Evolutionary conservation across 2,329 filamentous ascomycete species (phyloP), one percentile per base, ranked within the genome.

Genomic region (Cryphonectria parasitica): DNA sequence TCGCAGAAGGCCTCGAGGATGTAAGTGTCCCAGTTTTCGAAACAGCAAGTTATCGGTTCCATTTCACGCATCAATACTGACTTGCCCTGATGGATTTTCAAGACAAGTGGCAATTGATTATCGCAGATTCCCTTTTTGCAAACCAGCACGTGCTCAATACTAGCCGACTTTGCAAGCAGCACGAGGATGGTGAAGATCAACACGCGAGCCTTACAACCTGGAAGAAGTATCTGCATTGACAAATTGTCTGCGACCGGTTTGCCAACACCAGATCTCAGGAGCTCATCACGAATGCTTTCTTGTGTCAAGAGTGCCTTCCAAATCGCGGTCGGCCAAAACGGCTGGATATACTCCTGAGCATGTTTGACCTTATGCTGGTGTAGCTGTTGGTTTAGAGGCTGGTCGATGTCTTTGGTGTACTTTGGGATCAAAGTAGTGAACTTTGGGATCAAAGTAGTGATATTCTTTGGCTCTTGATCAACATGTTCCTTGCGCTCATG

Each of bases 141-240:
- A 17, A 0, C 3, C 11, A 69, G 28, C 6, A 61, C 52, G 39
- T 69, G 68, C 8, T 52, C 28, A 10, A 69, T 34, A 10, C 31
- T 7, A 8, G 7, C 10, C 0, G 56, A 3, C 39, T 41, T 5
- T 10, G 28, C 39, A 0, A 60, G 1, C 8, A 65, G 39, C n/a
- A 62, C 19, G 2, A 69, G 49, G 7, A 69, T 60, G 25, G 62
- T 60, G 39, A 69, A 69, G 5, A 69, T 41, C 6, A 31, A 0
- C 0, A 69, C 39, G 19, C 36, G n/a, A 25, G 25, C 17, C 10
- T 58, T 62, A 13, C 11, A 8, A 2, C 3, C 11, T 19, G 54
- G n/a, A 15, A 41, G 11, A 28, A 31, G 28, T 7, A 69, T 43
- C 22, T 49, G 1, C 19, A 2, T n/a, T 15, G 68, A 52, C 0